Evolutionary conservation across 2,329 filamentous ascomycete species (phyloP).

Genomic region (Pseudogymnoascus sp.): DNA sequence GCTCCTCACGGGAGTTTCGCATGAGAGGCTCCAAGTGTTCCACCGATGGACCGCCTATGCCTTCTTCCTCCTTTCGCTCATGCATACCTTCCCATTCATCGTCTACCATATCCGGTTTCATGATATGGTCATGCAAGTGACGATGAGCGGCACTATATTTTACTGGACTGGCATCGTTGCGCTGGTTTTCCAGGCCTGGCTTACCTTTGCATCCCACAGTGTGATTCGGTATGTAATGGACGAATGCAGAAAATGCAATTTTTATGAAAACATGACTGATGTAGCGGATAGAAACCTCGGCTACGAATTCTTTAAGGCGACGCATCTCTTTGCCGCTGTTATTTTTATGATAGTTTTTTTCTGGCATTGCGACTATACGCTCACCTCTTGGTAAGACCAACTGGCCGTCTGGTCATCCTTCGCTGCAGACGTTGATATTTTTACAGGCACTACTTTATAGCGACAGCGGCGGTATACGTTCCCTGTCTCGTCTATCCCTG

Average conservation of each 20-base stretch:
- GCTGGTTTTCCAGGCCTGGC: constrained; percentile 44
- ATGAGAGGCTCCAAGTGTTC: constrained; percentile 57
- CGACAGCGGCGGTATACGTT: constrained; percentile 44
- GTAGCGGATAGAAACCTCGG: constrained; percentile 37
- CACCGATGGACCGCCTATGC: constrained; percentile 61
- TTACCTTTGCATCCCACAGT: constrained; percentile 47
- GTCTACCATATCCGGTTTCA: constrained; percentile 42
- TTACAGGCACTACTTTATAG: constrained; percentile 53
- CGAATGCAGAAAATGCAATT: background rate
- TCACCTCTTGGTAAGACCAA: constrained; percentile 42
- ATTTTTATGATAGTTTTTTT: constrained; percentile 54
- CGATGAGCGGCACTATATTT: constrained; percentile 28
- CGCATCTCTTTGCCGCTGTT: constrained; percentile 44
- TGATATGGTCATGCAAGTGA: constrained; percentile 41
- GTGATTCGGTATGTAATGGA: constrained; percentile 37
- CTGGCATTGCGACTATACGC: constrained; percentile 48
- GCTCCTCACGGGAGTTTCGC: constrained; percentile 55
- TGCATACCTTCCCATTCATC: constrained; percentile 57
- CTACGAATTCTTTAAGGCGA: constrained; percentile 56
- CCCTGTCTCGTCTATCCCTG: constrained; percentile 39
- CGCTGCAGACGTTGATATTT: constrained; percentile 5
- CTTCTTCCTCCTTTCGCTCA: constrained; percentile 50
- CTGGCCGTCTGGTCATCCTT: background rate
- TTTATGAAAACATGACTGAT: background rate
- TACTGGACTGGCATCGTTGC: constrained; percentile 52